Evolutionary conservation across 768 basidiomycete genomes (phyloP), one percentile per base, ranked within the genome.

Genomic region (Dacryopinax primogenitus): DNA sequence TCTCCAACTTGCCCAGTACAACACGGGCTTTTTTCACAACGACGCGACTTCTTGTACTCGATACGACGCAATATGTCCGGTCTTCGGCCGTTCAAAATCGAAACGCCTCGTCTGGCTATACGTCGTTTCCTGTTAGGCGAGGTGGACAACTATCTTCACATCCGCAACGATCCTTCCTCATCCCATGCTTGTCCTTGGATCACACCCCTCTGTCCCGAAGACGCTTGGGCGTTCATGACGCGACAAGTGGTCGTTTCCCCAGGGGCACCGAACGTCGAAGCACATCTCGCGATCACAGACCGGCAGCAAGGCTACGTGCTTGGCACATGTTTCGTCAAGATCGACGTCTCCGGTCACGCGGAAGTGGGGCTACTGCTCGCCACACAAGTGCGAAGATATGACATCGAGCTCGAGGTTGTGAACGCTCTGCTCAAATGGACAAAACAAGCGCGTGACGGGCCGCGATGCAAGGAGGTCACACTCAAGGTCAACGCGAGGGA

Each of bases 181-280:
- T 74, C 73, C 72, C 72, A 75, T 23, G 70, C 72, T 64, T 69
- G 72, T 0, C 71, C 73, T 1, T 71, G 69, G 28, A 70, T 68
- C 35, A 71, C 64, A 1, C 64, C 68, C 3, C 71, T 71, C 26
- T 68, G 69, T 44, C 51, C 51, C 2, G 51, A 58, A 13, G 51
- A 58, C 7, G 51, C 51, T 4, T 58, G 51, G 51, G 51, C 51
- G 32, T 58, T 58, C 51, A 58, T 58, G 51, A 58, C 51, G 7
- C 51, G 51, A 6, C 51, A 58, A 21, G 51, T 32, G 4, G 51
- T 58, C 9, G 21, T 58, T 13, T 58, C 51, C 2, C 51, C 51
- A 9, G 51, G 51, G 15, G 51, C 51, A 13, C 51, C 51, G 3
- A 58, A 58, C 18, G 51, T 58, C 26, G 51, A 58, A 30, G 51